A percentile compares a stretch with the other conserved stretches of the same genome.
Evolutionary conservation across 2,329 filamentous ascomycete genomes (phyloP).

Genomic region (Tolypocladium pustulatum): DNA sequence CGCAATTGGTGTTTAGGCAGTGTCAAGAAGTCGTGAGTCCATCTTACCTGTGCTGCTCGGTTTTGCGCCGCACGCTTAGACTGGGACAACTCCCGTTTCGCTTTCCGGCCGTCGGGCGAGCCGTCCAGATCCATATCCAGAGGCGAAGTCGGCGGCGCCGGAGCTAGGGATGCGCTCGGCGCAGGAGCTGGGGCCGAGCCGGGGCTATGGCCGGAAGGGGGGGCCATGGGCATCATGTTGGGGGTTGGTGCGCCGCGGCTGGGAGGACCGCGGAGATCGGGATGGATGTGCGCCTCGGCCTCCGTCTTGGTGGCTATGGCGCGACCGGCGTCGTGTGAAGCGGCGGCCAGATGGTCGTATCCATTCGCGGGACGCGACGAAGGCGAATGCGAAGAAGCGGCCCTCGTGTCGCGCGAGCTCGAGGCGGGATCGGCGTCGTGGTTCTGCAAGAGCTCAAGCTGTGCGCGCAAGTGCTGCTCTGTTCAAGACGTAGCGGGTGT

Average conservation of each 20-base stretch:
- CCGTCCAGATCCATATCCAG: conserved; percentile 16
- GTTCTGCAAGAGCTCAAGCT: conserved; percentile 32
- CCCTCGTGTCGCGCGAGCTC: conserved; percentile 17
- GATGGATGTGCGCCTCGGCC: conserved; percentile 36
- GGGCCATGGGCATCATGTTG: conserved; percentile 27
- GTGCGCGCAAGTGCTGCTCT: conserved; percentile 32
- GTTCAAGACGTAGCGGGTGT: conserved; percentile 9
- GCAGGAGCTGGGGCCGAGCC: conserved; percentile 14
- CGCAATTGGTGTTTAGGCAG: background rate
- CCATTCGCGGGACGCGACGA: conserved; percentile 30
- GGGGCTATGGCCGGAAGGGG: conserved; percentile 21
- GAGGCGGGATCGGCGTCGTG: conserved; percentile 24
- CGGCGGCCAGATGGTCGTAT: conserved; percentile 29
- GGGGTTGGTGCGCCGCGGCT: conserved; percentile 15
- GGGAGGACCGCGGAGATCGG: conserved; percentile 29
- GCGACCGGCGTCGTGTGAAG: conserved; percentile 23
- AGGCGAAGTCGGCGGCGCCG: conserved; percentile 17
- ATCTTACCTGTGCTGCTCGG: conserved; percentile 77
- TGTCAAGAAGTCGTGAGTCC: background rate
- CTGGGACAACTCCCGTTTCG: conserved; percentile 84
- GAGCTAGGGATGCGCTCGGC: conserved; percentile 16
- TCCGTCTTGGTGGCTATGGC: conserved; percentile 24
- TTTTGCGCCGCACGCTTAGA: conserved; percentile 97
- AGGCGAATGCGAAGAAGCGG: conserved; percentile 17
- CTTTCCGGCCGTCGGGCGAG: conserved; percentile 53